Evolutionary conservation across 2,329 filamentous ascomycete species (phyloP), one percentile per base, ranked within the genome.

Genomic region (Grosmannia penicillata): DNA sequence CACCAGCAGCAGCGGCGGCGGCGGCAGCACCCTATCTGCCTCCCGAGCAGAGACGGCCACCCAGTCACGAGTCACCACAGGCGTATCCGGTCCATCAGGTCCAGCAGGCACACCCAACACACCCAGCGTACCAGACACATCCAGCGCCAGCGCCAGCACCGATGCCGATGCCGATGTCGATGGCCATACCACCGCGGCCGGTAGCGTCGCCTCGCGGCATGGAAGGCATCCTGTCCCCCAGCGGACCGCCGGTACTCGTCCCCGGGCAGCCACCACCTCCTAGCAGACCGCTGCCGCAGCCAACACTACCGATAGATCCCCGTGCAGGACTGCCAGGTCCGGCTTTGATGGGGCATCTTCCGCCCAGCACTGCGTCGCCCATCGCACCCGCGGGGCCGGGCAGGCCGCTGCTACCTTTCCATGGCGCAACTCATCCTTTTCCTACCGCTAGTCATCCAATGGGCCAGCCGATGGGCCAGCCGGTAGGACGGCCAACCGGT

Each of bases 201-300:
- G 44, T 44, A 11, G 42, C 48, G 3, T 53, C 53, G 5, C 53
- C 54, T 7, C 46, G 49, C 7, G 53, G 51, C 8, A 52, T 54
- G 48, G 52, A 55, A 28, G 45, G 49, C 3, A 46, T 53, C 4
- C 45, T 51, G 1, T 48, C 52, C 8, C 45, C 50, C 4, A 46
- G 22, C 13, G 39, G 43, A 23, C 33, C 47, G 4, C 32, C 45
- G 11, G 41, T 43, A 27, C 26, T 29, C 6, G 8, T 21, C 9
- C 13, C 27, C 15, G 26, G 2, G 8, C 27, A 25, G 19, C 27
- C 28, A 18, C 22, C 33, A 8, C n/a, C 24, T 15, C 9, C 22
- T n/a, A n/a, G n/a, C 8, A 26, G 27, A 15, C 36, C 28, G 10
- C 15, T 25, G 8, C 27, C 19, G 1, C 25, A 27, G 31, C 30